phyloP scores from a whole-genome alignment of 306 rosid species.

The Cicer yamashitae region DNA sequence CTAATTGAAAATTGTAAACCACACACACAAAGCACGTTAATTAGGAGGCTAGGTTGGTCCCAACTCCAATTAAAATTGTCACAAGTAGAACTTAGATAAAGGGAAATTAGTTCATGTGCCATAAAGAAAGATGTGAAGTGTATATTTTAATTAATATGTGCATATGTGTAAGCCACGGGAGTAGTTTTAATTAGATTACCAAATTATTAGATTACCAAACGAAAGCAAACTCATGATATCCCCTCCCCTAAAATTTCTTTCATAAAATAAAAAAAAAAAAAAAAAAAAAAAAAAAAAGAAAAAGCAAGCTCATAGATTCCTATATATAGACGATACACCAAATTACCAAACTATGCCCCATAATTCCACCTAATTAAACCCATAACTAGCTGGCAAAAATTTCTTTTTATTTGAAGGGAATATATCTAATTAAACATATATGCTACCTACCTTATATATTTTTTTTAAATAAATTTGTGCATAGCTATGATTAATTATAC shows the following conservation, averaged over 20 bases:
- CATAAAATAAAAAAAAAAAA: too few species aligned
- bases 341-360: conserved; percentile 47
- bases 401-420: conserved; percentile 41
- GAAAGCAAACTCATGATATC: conserved; percentile 21
- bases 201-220: conserved; percentile 48
- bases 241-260: too few species aligned
- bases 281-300: too few species aligned
- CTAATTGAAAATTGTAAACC: conserved; percentile 21
- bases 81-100: neutral
- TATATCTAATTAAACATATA: conserved; percentile 28
- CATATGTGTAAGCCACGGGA: conserved; percentile 14
- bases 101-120: conserved; percentile 28
- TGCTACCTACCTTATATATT: conserved; percentile 10
- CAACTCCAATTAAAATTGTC: conserved; percentile 12
- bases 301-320: conserved; percentile 56
- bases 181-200: conserved; percentile 47
- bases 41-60: conserved; percentile 5
- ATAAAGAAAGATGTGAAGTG: conserved; percentile 47
- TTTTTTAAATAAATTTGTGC: neutral
- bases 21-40: conserved; percentile 15
- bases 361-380: conserved; percentile 48
- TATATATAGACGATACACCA: neutral
- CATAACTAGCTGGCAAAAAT: conserved; percentile 45
- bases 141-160: conserved; percentile 12
- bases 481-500: neutral